Conservation (phyloP, 805 yeast genomes). For the Saturnispora silvae region DNA sequence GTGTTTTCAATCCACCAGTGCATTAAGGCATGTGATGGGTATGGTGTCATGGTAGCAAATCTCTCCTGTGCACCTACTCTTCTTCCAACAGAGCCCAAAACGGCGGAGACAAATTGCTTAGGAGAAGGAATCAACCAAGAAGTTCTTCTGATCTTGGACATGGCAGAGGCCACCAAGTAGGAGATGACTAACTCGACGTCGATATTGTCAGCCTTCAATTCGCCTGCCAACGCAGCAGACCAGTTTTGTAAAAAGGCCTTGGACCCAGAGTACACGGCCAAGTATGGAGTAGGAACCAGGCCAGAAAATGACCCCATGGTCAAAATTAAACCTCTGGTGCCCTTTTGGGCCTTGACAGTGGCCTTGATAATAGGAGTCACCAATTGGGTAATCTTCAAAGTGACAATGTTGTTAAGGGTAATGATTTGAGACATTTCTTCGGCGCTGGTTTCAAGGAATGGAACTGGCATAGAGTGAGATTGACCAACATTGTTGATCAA, state of each 20-base stretch:
- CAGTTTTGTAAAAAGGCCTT: constrained; percentile 91
- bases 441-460: constrained; percentile 71
- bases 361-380: constrained; percentile 59
- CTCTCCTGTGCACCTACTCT: constrained; percentile 91
- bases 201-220: constrained; percentile 53
- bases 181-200: constrained; percentile 84
- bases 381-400: constrained; percentile 74
- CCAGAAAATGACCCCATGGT: constrained; percentile 98
- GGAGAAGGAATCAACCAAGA: constrained; percentile 76
- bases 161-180: constrained; percentile 85
- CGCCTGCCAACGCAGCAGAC: constrained; percentile 85
- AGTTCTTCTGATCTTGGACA: constrained; percentile 84
- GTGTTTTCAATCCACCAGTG: constrained; percentile 71
- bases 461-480: constrained; percentile 91
- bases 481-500: constrained; percentile 90
- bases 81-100: constrained; percentile 63
- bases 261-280: constrained; percentile 93
- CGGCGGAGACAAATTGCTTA: constrained; percentile 61
- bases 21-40: constrained; percentile 87
- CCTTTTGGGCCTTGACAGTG: constrained; percentile 34
- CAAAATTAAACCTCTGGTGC: constrained; percentile 61
- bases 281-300: constrained; percentile 78
- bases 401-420: constrained; percentile 75
- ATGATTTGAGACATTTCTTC: constrained; percentile 71
- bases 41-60: constrained; percentile 80